Base-by-base conservation (phyloP, 108 stramenopile genomes). In the Skeletonema marinoi region DNA sequence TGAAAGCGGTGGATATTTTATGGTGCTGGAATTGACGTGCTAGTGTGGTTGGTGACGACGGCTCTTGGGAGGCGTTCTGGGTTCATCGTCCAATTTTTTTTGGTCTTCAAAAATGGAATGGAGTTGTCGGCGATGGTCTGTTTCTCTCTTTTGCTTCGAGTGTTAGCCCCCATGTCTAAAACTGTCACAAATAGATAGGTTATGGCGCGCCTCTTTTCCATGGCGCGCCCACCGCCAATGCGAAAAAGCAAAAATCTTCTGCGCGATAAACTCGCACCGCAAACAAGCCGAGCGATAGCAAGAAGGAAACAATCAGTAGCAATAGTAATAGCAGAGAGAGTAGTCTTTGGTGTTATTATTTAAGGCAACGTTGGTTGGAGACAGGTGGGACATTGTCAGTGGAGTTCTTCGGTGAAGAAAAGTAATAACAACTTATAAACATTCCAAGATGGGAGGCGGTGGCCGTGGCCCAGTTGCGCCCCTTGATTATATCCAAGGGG, bases 401-500 rank as follows among this genome's bases (percentile, higher is more conserved):
- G 4, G 35, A 36, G 4, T 6, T 36, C 6, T 36, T 5, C 35
- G 35, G 4, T 36, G n/a, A n/a, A 6, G 1, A 5, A 46, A 56
- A 25, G n/a, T 56, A 25, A n/a, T 25, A 25, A 12, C 44, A 11
- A 16, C 7, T 10, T 6, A 56, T 25, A 7, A 7, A 56, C 6
- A 2, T 19, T 29, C 3, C 19, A 25, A 56, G 9, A 56, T 56
- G 54, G 54, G 54, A 29, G 54, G 54, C 54, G 54, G 54, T 8
- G 16, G 17, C 51, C 39, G 59, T 58, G 16, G 33, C 29, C 31
- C 60, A 29, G 35, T 60, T 32, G 71, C 71, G 8, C 78, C 78
- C 6, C 16, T 60, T 1, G 78, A 81, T 10, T 82, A 82, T 50
- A 73, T 74, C 72, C 77, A 74, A 7, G 38, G 54, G n/a, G 65